These are phyloP conservation scores for Fraxinus baroniana DNA, from an alignment of 305 asterid species.

Conservation along the genomic window DNA sequence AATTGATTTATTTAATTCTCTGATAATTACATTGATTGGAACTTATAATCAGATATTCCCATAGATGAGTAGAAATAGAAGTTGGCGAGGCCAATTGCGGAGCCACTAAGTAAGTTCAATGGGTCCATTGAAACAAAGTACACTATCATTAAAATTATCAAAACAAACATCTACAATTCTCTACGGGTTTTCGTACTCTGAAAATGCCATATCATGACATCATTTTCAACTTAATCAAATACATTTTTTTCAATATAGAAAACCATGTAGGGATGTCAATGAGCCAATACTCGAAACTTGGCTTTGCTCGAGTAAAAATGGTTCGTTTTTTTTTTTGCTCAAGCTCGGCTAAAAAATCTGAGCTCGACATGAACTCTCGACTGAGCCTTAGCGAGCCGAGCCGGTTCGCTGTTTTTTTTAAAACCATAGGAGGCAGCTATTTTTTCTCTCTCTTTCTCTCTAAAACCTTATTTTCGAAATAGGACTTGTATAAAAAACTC, in stretches of 20 bases:
- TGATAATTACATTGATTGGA: neutral
- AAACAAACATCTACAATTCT: neutral
- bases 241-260: neutral
- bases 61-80: neutral
- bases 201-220: neutral
- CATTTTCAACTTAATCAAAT: neutral
- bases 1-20: neutral
- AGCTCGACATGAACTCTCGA: no score
- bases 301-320: no score
- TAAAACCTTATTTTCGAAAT: neutral
- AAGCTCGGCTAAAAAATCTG: no score
- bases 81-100: neutral
- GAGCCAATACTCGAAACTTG: no score
- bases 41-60: neutral
- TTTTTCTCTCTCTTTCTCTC: no score
- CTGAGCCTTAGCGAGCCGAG: no score
- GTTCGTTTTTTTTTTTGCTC: no score
- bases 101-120: neutral
- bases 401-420: no score
- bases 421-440: no score
- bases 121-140: neutral
- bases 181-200: neutral
- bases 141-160: neutral
- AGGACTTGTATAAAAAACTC: neutral
- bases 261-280: neutral